Evolutionary conservation across 768 basidiomycete species (phyloP).

Genomic region (Suillus discolor): DNA sequence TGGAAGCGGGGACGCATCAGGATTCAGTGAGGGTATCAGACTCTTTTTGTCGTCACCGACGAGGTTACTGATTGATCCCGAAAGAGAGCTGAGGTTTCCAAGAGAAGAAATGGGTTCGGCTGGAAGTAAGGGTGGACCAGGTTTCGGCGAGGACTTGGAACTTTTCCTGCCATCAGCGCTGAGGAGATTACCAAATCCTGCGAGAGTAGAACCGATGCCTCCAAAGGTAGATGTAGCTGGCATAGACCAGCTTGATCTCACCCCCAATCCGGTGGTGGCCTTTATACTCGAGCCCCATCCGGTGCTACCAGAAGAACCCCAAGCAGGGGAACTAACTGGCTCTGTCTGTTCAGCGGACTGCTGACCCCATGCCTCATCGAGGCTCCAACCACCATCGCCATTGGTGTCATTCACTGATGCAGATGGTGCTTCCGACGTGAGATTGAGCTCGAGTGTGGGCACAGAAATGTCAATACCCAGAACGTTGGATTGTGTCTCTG

Average conservation of each 20-base stretch:
- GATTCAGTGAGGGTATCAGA: background rate
- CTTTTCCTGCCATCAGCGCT: constrained; percentile 1
- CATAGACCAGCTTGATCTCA: background rate
- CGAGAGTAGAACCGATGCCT: background rate
- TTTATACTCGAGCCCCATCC: constrained; percentile 11
- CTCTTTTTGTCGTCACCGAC: constrained; percentile 1
- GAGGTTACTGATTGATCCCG: constrained; percentile 11
- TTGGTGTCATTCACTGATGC: background rate
- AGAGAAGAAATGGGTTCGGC: background rate
- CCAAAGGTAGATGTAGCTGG: background rate
- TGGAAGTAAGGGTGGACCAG: background rate
- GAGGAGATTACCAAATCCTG: constrained; percentile 12
- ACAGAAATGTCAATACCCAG: constrained; percentile 7
- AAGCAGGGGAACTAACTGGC: background rate
- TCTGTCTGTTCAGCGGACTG: background rate
- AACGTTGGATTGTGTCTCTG: constrained; percentile 9
- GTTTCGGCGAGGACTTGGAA: background rate
- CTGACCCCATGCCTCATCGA: background rate
- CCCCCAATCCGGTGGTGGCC: background rate
- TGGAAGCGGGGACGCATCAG: constrained; percentile 4
- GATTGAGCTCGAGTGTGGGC: background rate
- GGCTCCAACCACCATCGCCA: constrained; percentile 10
- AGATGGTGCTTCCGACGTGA: background rate
- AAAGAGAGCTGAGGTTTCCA: background rate
- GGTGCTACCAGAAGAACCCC: constrained; percentile 1